Conservation (phyloP, 208 protist genomes). For the Crithidia acanthocephali region DNA sequence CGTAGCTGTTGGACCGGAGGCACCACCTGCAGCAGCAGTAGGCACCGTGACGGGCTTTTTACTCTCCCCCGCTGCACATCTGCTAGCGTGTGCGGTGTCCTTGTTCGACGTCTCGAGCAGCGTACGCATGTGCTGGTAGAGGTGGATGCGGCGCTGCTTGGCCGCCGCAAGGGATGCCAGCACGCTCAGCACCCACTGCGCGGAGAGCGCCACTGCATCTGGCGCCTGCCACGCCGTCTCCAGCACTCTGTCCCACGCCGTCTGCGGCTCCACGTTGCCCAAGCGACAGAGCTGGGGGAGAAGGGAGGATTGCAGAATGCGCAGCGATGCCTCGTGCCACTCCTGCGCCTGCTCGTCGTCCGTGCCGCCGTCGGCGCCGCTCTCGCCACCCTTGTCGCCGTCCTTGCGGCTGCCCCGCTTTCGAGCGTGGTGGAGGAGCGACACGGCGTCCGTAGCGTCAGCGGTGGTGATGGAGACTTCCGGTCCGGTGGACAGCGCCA, state of each 20-base stretch:
- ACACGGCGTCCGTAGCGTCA: neutral
- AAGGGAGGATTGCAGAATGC: conserved; percentile 1
- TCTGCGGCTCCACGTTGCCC: conserved; percentile 35
- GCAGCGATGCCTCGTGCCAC: conserved; percentile 1
- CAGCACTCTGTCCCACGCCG: conserved; percentile 38
- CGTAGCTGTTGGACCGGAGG: neutral
- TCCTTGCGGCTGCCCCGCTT: no score
- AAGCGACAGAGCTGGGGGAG: conserved; percentile 27
- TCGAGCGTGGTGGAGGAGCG: no score
- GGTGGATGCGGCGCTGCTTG: conserved; percentile 32
- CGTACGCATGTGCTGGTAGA: conserved; percentile 46
- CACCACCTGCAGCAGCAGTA: neutral
- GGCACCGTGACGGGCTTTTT: neutral
- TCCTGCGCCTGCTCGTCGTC: neutral
- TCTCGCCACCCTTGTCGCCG: neutral
- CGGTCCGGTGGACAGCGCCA: conserved; percentile 29
- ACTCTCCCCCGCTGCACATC: neutral
- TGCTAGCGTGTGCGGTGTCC: neutral
- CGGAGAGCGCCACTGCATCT: conserved; percentile 4
- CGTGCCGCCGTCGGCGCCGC: neutral
- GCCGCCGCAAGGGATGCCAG: conserved; percentile 54
- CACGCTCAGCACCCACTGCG: conserved; percentile 60
- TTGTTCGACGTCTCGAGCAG: conserved; percentile 4
- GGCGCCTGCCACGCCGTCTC: neutral
- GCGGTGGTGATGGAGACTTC: conserved; percentile 24